phyloP scores from a whole-genome alignment of 1,284 basidiomycete genomes.

The Puccinia hordei region DNA sequence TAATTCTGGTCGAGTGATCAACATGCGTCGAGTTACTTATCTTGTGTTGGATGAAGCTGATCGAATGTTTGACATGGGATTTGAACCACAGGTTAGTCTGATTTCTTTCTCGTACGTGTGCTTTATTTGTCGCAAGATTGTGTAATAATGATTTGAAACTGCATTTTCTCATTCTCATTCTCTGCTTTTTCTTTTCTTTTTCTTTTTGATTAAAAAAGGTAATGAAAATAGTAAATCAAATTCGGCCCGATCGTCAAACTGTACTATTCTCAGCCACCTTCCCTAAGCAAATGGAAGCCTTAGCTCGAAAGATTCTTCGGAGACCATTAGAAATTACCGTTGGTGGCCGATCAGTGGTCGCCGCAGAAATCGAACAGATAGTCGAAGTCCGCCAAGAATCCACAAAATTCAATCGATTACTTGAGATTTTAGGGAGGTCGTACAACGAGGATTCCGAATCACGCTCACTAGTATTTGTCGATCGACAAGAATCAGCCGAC shows the following conservation, averaged over 20 bases:
- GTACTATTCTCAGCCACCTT: conserved; percentile 99
- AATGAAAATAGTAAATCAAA: conserved; percentile 99
- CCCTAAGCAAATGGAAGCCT: conserved; percentile 97
- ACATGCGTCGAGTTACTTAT: conserved; percentile 94
- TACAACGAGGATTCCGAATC: conserved; percentile 82
- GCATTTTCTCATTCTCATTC: background rate
- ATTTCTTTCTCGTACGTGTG: background rate
- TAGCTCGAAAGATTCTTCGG: conserved; percentile 88
- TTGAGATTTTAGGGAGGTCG: conserved; percentile 95
- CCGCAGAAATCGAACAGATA: conserved; percentile 95
- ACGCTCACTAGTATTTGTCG: conserved; percentile 94
- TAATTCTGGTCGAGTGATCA: conserved; percentile 96
- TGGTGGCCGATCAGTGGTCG: conserved; percentile 95
- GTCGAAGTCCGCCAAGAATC: conserved; percentile 92
- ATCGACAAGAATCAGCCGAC: conserved; percentile 94
- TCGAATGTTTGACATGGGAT: conserved; percentile 99
- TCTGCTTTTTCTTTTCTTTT: background rate
- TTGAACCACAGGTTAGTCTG: conserved; percentile 78
- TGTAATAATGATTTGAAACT: background rate
- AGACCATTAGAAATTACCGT: conserved; percentile 98
- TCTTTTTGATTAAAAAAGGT: conserved; percentile 62
- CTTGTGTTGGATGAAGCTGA: conserved; percentile 98
- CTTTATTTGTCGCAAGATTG: conserved; percentile 2
- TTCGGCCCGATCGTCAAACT: conserved; percentile 95
- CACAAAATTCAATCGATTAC: conserved; percentile 89